Evolutionary conservation across 345 rosid species (phyloP), one percentile per base, ranked within the genome.

Genomic region (Salix koriyanagi): DNA sequence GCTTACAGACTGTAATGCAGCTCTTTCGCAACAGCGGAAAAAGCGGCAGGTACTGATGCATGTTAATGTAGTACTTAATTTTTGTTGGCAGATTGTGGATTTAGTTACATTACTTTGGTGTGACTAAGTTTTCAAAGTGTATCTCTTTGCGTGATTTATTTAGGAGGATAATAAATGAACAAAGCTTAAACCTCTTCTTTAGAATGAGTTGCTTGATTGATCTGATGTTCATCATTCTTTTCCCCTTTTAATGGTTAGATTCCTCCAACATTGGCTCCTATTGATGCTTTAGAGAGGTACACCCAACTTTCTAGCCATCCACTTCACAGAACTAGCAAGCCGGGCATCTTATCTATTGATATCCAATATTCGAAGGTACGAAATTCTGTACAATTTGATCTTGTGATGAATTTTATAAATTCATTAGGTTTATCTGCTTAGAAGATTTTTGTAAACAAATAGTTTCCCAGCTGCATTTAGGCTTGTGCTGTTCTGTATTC

Each of bases 241-340:
- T 25, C 71, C 16, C 54, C 65, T 36, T 41, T 58, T 30, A 23
- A 67, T 12, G 70, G 30, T 50, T 83, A 96, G 99, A 85, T 90
- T 70, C 88, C 97, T 79, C 61, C 93, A 77, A 78, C 97, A 19
- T 81, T 93, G 86, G 94, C 95, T 70, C 72, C 96, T 25, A 37
- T 84, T 75, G 91, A 88, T 73, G 90, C 83, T 76, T 61, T 96
- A 82, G 95, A 91, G 94, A 89, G 86, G 79, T 94, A 88, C 80
- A 96, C 97, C 61, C 98, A 93, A 85, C 90, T 96, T 73, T 89
- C 96, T 44, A 93, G 98, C 87, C 96, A 93, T 82, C 99, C 98
- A 7, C 95, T 96, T 80, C 98, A 92, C 83, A 90, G 92, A 83
- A 88, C 97, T 56, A 92, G 75, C 87, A 96, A 87, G 79, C 97